Evolutionary conservation across 805 yeast genomes (phyloP).

Genomic region (Monosporozyma solicola): DNA sequence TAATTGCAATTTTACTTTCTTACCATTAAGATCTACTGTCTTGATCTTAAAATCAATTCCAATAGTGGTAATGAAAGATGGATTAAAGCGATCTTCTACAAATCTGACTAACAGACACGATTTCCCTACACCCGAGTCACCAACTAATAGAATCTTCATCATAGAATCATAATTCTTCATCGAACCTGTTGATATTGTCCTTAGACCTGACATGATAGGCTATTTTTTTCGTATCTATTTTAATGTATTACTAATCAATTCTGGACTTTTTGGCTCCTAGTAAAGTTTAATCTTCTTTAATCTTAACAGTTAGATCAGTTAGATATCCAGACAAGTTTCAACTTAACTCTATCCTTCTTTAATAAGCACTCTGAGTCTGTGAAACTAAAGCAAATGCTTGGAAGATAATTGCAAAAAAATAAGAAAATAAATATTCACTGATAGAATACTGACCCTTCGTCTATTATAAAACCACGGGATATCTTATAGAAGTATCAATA

Average conservation of each 20-base stretch:
- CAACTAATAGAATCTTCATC: slow-evolving; percentile 85
- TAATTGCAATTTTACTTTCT: slow-evolving; percentile 85
- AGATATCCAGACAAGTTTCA: too few relatives aligned
- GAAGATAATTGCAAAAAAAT: too few relatives aligned
- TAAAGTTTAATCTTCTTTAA: too few relatives aligned
- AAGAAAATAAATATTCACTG: not conserved
- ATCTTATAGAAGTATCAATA: not conserved
- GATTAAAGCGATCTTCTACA: slow-evolving; percentile 94
- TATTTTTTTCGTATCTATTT: not conserved
- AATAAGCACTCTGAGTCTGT: not conserved
- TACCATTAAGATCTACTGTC: slow-evolving; percentile 88
- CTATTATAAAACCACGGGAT: not conserved
- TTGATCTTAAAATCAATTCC: slow-evolving; percentile 98
- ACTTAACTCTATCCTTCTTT: not conserved
- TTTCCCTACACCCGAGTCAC: slow-evolving; percentile 87
- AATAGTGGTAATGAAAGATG: slow-evolving; percentile 92
- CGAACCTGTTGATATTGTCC: not conserved
- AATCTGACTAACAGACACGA: slow-evolving; percentile 86
- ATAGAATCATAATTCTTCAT: slow-evolving; percentile 59
- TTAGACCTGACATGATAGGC: not conserved
- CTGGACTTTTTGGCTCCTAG: too few relatives aligned
- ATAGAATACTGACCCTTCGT: not conserved
- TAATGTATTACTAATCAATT: not conserved
- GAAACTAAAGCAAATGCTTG: not conserved
- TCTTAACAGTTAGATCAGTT: too few relatives aligned